Base-by-base conservation (phyloP, 108 stramenopile genomes). In the Skeletonema marinoi region DNA sequence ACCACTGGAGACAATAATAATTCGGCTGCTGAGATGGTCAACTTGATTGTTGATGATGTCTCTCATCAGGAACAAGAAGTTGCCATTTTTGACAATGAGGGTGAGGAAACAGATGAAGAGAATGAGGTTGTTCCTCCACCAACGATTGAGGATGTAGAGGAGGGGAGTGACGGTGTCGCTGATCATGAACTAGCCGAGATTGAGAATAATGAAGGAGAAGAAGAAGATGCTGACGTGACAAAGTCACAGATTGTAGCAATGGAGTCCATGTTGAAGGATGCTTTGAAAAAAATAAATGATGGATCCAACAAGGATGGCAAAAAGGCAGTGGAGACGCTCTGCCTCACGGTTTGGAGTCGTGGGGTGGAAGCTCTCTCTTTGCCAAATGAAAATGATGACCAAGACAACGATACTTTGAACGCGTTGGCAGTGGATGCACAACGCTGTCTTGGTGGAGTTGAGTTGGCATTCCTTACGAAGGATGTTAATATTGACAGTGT, bases 371-470 rank as follows among this genome's bases (percentile, higher is more conserved):
- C 54, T 29, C 54, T 56, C 54, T 25, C 54, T 29, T 56, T 56
- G 54, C 9, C 54, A 56, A 56, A 17, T 21, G 14, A 56, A n/a
- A 56, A 51, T 51, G 50, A 56, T 25, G 54, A 56, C 3, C 25
- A 56, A 1, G 17, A 56, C 25, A 56, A 11, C 25, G 54, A 56
- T 10, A 56, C 7, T 25, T 10, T 25, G 54, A 56, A n/a, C 3
- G 54, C 54, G 54, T 25, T 56, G 54, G 54, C 54, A 56, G 25
- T 56, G 54, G 54, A 56, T 56, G 54, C 54, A 0, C 54, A 56
- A 56, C 25, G 54, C 21, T 56, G 54, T 56, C 25, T 56, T 56
- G 54, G 8, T 56, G 54, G 54, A 56, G 54, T 7, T 56, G 54
- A 25, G 54, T 56, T 56, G n/a, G 54, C 25, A 2, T 56, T 29